A percentile compares a stretch with the other conserved stretches of the same genome.
phyloP scores from a whole-genome alignment of 768 basidiomycete species.

The Podaxis carcinomalis region DNA sequence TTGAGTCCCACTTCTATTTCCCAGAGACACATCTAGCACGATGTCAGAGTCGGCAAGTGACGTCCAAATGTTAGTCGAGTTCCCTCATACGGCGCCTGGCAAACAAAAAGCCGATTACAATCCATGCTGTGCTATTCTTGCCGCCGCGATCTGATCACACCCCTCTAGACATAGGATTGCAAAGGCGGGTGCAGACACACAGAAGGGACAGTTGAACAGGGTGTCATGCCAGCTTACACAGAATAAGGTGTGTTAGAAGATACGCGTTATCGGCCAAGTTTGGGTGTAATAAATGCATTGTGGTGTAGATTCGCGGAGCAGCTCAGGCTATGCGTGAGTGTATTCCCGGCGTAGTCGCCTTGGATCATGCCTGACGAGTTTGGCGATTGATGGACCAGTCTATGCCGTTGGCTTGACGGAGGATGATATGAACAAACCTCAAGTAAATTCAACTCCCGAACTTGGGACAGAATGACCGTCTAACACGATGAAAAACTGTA shows the following conservation, averaged over 20 bases:
- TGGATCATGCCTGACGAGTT: neutral
- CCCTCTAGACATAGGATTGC: slow-evolving; percentile 30
- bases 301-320: slow-evolving; percentile 50
- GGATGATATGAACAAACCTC: slow-evolving; percentile 81
- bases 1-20: neutral
- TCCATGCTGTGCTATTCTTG: neutral
- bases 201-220: slow-evolving; percentile 56
- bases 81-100: neutral
- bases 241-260: slow-evolving; percentile 50
- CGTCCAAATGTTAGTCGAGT: slow-evolving; percentile 50
- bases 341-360: neutral
- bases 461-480: neutral
- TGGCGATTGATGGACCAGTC: slow-evolving; percentile 36
- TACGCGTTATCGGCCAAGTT: neutral
- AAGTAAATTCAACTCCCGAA: slow-evolving; percentile 36
- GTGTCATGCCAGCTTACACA: slow-evolving; percentile 72
- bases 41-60: slow-evolving; percentile 22
- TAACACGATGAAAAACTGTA: slow-evolving; percentile 23
- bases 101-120: neutral
- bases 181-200: slow-evolving; percentile 15
- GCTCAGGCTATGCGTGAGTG: slow-evolving; percentile 83
- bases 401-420: slow-evolving; percentile 76
- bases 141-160: slow-evolving; percentile 19
- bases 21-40: too few species aligned
- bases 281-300: neutral